Base-by-base conservation (phyloP, 2,329 filamentous ascomycete species). In the Seiridium unicorne region DNA sequence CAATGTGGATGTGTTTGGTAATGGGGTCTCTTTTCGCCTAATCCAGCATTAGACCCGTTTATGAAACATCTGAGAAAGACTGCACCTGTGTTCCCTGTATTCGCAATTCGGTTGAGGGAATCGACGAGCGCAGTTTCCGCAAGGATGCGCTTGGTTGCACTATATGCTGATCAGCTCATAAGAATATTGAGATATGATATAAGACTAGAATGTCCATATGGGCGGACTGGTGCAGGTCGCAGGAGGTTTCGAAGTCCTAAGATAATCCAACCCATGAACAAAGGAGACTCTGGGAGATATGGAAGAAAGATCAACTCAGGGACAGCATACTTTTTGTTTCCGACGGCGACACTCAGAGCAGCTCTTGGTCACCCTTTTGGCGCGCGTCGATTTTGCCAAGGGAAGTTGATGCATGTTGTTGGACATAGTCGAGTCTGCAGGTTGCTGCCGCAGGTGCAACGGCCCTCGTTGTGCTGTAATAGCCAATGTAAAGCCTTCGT, bases 71-170 rank as follows among this genome's bases (percentile, higher is more conserved):
- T 26, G 18, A 26, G 18, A 26, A 26, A 26, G 18, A 26, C 18
- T 26, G 18, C 18, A 26, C 18, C 18, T 26, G 18, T 26, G 18
- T 58, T 58, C 57, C 26, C 36, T 58, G 40, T 58, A 58, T 44
- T 58, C 57, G 44, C 57, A 58, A 7, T 32, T n/a, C 10, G 57
- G 57, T 34, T 51, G 57, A 6, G 57, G 57, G 31, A 42, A 58
- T 7, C 57, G 57, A 9, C 57, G 57, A 44, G 57, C 57, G 53
- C 57, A 58, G 18, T 58, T 51, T 32, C 47, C 53, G 34, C 57
- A 58, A 18, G 57, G 57, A 5, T 58, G 57, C 13, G 10, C 57
- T 11, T 51, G 46, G 47, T 58, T 58, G 31, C 57, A 58, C 57
- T 58, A 31, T 44, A 11, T 11, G n/a, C 13, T 31, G 35, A 53